These are phyloP conservation scores for Crepidotus variabilis DNA, from an alignment of 768 basidiomycete species.

Conservation along the genomic window DNA sequence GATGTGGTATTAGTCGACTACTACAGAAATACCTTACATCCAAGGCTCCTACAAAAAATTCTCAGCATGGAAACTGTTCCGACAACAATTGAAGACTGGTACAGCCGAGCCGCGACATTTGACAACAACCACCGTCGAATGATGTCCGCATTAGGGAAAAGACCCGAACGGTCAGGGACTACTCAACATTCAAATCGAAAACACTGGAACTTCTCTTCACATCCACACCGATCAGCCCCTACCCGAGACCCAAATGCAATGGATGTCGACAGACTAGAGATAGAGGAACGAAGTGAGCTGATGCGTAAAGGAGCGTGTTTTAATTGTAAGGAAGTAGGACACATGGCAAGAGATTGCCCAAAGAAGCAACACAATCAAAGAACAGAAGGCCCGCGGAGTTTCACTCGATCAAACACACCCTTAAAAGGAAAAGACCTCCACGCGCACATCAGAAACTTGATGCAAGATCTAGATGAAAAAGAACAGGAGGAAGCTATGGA, in stretches of 20 bases:
- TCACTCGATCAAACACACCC: not conserved
- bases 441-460: not conserved
- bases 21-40: not conserved
- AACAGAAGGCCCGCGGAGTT: not conserved
- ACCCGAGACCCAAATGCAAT: not conserved
- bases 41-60: not conserved
- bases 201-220: not conserved
- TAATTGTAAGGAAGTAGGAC: not conserved
- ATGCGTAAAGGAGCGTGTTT: not conserved
- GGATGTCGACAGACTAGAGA: conserved; percentile 1
- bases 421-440: not conserved
- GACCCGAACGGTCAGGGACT: not conserved
- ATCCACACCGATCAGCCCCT: not conserved
- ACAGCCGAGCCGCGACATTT: not conserved
- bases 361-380: not conserved
- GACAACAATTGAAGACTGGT: not conserved
- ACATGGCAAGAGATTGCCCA: not conserved
- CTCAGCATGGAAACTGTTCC: not conserved
- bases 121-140: not conserved
- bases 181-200: not conserved
- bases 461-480: not conserved
- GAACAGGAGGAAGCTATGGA: conserved; percentile 1
- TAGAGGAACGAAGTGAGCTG: not conserved
- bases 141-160: not conserved
- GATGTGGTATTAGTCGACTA: not conserved